Base-by-base conservation (phyloP, 2,329 filamentous ascomycete genomes). In the Phialemoniopsis sp. region DNA sequence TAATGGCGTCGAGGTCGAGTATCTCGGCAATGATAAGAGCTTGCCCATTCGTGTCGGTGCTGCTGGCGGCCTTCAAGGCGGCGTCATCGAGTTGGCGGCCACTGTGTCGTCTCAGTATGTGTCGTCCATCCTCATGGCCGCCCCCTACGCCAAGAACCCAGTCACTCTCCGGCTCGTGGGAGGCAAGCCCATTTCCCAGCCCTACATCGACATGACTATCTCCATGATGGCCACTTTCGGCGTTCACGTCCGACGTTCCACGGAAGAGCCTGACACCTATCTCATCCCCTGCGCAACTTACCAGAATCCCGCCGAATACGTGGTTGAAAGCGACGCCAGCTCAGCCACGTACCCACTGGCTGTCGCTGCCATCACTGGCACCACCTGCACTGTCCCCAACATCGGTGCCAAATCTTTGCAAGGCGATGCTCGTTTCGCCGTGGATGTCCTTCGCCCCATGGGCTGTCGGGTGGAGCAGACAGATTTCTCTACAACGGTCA, bases 21-120 rank as follows among this genome's bases (percentile, higher is more conserved):
- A 95, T 57, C 66, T 95, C 32, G 90, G 90, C 54, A 84, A 83
- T 48, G 78, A 89, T 47, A 80, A 86, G 47, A 94, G 90, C 58
- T 70, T 98, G 32, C 93, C 93, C 0, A 67, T 98, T 12, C 80
- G 82, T 42, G 85, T 98, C 37, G 78, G 84, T 45, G 89, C 93
- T 34, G 85, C 86, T 17, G 84, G 82, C 35, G 91, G 90, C 4
- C 85, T 96, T 49, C 78, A 81, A 34, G 91, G 90, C 40, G 93
- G 93, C 29, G 73, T 85, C 19, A 96, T 98, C 52, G 87, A 95
- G 58, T 75, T 98, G 41, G 89, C 90, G 10, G 93, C 93, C 1
- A 97, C 93, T 32, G 86, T 97, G 13, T 98, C 93, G 8, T 97
- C 93, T n/a, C 93, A 98, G 65, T 98, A 97, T 57, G 93, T 98